A percentile compares a stretch with the other conserved stretches of the same genome.
Conservation (phyloP, 768 basidiomycete genomes). For the Lactarius hatsudake region DNA sequence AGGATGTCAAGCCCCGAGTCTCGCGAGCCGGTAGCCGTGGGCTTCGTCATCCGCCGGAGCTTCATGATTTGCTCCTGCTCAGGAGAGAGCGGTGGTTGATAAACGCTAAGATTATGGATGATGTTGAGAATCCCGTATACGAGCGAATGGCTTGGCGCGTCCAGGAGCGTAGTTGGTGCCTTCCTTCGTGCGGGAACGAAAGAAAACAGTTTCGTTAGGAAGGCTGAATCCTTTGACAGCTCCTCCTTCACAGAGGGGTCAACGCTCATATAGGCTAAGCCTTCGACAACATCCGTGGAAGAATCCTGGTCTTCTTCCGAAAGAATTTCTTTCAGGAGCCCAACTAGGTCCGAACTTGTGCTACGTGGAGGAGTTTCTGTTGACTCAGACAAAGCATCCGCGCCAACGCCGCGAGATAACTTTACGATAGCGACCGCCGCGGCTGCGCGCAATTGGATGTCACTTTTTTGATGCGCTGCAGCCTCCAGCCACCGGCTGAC, state of each 20-base stretch:
- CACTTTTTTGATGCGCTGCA: slow-evolving; percentile 47
- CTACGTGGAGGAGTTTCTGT: slow-evolving; percentile 11
- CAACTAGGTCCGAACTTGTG: slow-evolving; percentile 11
- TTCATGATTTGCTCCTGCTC: slow-evolving; percentile 84
- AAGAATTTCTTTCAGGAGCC: slow-evolving; percentile 35
- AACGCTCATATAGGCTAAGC: slow-evolving; percentile 71
- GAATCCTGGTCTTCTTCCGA: slow-evolving; percentile 31
- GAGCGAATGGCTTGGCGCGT: slow-evolving; percentile 47
- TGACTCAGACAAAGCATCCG: slow-evolving; percentile 34
- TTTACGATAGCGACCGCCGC: slow-evolving; percentile 79
- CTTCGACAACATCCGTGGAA: slow-evolving; percentile 72
- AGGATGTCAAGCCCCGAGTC: slow-evolving; percentile 33
- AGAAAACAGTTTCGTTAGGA: slow-evolving; percentile 48
- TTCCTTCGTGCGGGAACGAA: slow-evolving; percentile 29
- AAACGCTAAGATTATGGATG: slow-evolving; percentile 68
- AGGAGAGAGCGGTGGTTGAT: slow-evolving; percentile 66
- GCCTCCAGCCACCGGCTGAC: slow-evolving; percentile 65
- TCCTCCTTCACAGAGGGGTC: slow-evolving; percentile 57
- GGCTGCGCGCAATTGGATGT: slow-evolving; percentile 51
- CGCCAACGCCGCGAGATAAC: slow-evolving; percentile 60
- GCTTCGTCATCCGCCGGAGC: slow-evolving; percentile 69
- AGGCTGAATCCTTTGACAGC: slow-evolving; percentile 48
- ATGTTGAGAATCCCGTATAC: slow-evolving; percentile 79
- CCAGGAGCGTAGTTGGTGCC: slow-evolving; percentile 21
- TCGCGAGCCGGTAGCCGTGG: slow-evolving; percentile 22